Evolutionary conservation across 768 basidiomycete genomes (phyloP), one percentile per base, ranked within the genome.

Genomic region (Macrocybe gigantea): DNA sequence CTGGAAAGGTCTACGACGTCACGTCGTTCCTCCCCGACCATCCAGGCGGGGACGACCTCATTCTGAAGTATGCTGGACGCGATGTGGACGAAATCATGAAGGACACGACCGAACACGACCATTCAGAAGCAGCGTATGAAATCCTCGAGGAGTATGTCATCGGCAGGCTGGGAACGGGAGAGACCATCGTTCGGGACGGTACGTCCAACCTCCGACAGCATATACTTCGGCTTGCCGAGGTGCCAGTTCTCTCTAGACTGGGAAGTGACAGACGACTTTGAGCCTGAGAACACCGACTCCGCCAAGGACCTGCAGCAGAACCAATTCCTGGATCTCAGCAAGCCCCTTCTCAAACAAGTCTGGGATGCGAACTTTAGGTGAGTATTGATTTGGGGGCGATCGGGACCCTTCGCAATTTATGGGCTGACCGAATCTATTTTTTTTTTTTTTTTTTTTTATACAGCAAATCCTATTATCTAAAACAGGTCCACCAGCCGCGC

Each of bases 401-500:
- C 22, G 22, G 2, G 22, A 22, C 22, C 22, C 22, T 1, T 22
- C 22, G 22, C 22, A 22, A 22, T 22, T 7, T 13, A 43, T 33
- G 29, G 6, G 15, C 5, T 38, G 3, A 12, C 31, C 14, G 37
- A 49, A 37, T 52, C 49, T 9, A 53, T 15, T 34, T 29, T 30
- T 38, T 38, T 33, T 38, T 36, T 44, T 38, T 52, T 38, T 41
- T 44, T 47, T 41, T 4, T 38, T 11, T 29, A 5, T 40, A n/a
- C 45, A 90, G 89, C 61, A 99, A 99, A 73, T 80, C 87, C 3
- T 98, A 93, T 65, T 99, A 99, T 62, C 73, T 99, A 43, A 79
- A 91, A 57, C 96, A 99, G 65, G 90, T 99, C 0, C 96, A 99
- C 65, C 93, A 97, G 63, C 95, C 96, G 1, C 80, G 96, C 38